Base-by-base conservation (phyloP, 352 stramenopile genomes). In the Thraustotheca clavata region DNA sequence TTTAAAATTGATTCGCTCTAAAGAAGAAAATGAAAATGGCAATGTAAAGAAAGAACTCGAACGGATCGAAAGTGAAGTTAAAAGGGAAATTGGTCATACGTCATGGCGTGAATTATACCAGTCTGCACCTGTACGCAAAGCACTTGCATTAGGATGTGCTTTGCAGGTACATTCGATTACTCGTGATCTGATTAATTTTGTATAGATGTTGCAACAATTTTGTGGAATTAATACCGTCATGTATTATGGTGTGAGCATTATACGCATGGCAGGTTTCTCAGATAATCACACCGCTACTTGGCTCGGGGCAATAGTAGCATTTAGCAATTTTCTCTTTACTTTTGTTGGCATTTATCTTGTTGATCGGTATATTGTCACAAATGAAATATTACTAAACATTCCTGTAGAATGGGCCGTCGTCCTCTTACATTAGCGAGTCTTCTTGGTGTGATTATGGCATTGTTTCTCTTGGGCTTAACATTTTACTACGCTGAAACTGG, bases 201-300 rank as follows among this genome's bases (percentile, higher is more conserved):
- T 22, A 16, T 62, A 72, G 49, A 35, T 72, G 22, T 69, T 87
- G 26, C 76, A 86, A 57, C 83, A 91, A 57, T 69, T 92, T 60
- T 90, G 78, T 33, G 81, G 83, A n/a, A 91, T 94, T 70, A 94
- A 94, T 63, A 94, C 81, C 0, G 83, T 90, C 62, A 93, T 94
- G 83, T 94, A 92, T 62, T 93, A 91, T 57, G 82, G 83, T 27
- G 83, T 80, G 18, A 88, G 74, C 1, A 89, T 94, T 54, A 84
- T 94, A 60, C 81, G 89, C 60, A 73, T 91, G 48, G 86, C 86
- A 3, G 86, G 83, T 4, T 94, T 94, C 48, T 75, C 73, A 16
- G 72, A 91, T 33, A 68, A 74, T 36, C 69, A 77, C 5, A 89
- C 79, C 6, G 85, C 86, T 0, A 88, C 92, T 67, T 91, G 80